Conservation (phyloP, 2,329 filamentous ascomycete genomes). For the Talaromyces pinophilus region DNA sequence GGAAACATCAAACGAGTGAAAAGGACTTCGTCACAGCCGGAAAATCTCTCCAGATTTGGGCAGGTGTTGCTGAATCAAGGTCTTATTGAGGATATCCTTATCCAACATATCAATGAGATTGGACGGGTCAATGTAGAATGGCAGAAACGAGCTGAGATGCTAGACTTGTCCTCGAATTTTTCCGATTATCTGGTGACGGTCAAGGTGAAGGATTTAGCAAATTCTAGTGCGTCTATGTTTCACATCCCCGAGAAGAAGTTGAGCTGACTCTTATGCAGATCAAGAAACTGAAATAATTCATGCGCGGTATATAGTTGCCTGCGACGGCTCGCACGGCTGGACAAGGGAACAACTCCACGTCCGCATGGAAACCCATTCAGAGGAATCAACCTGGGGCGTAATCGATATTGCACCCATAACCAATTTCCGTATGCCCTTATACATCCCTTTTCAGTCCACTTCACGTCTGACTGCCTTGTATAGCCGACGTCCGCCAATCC, state of each 20-base stretch:
- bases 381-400: constrained; percentile 46
- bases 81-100: constrained; percentile 5
- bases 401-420: constrained; percentile 56
- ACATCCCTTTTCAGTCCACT: too few species aligned
- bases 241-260: neutral
- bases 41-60: constrained; percentile 1
- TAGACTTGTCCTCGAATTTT: neutral
- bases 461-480: neutral
- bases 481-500: constrained; percentile 59
- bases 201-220: neutral
- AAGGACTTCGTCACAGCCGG: neutral
- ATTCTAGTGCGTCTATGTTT: neutral
- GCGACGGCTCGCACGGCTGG: constrained; percentile 69
- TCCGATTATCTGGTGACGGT: neutral
- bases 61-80: constrained; percentile 17
- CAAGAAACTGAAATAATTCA: constrained; percentile 40
- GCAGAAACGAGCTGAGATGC: constrained; percentile 1
- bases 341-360: constrained; percentile 60
- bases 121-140: neutral
- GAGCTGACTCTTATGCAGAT: neutral
- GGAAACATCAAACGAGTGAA: neutral
- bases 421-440: constrained; percentile 49
- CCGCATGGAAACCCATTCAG: constrained; percentile 57
- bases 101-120: neutral
- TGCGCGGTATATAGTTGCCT: constrained; percentile 66